Evolutionary conservation across 2,329 filamentous ascomycete genomes (phyloP).

Genomic region (Nannizzia gypsea): DNA sequence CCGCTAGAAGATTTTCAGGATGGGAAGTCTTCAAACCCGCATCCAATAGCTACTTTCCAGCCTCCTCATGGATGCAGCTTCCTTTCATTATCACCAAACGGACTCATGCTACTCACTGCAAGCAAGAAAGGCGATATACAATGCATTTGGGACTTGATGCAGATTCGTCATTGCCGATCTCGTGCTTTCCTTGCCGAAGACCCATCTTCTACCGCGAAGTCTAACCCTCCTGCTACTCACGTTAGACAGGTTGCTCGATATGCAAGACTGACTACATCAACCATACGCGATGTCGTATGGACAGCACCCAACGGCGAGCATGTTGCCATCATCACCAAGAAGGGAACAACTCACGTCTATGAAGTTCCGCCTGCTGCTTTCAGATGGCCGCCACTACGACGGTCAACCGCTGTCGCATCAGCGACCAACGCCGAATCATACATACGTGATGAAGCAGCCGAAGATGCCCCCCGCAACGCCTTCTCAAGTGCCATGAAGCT

Average conservation of each 20-base stretch:
- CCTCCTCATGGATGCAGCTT: constrained; percentile 40
- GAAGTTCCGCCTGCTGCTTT: constrained; percentile 74
- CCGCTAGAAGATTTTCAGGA: constrained; percentile 32
- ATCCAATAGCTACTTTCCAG: constrained; percentile 36
- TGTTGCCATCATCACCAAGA: constrained; percentile 79
- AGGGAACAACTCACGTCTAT: constrained; percentile 88
- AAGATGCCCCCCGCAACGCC: constrained; percentile 34
- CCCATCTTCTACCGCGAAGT: constrained; percentile 17
- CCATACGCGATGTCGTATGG: constrained; percentile 85
- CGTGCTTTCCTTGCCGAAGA: constrained; percentile 29
- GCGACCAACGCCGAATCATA: constrained; percentile 37
- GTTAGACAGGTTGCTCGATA: constrained; percentile 83
- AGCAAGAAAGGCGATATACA: constrained; percentile 40
- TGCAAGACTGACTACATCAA: constrained; percentile 79
- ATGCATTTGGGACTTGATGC: constrained; percentile 41
- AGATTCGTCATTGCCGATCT: constrained; percentile 33
- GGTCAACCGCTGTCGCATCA: constrained; percentile 37
- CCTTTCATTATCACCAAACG: constrained; percentile 38
- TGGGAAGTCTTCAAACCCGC: constrained; percentile 23
- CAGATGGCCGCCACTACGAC: constrained; percentile 64
- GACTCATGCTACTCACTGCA: constrained; percentile 36
- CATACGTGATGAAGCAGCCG: constrained; percentile 37
- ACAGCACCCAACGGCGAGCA: constrained; percentile 68
- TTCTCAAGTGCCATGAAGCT: constrained; percentile 60
- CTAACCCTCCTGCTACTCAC: constrained; percentile 17